Evolutionary conservation across 768 basidiomycete genomes (phyloP).

Genomic region (Pisolithus sp.): DNA sequence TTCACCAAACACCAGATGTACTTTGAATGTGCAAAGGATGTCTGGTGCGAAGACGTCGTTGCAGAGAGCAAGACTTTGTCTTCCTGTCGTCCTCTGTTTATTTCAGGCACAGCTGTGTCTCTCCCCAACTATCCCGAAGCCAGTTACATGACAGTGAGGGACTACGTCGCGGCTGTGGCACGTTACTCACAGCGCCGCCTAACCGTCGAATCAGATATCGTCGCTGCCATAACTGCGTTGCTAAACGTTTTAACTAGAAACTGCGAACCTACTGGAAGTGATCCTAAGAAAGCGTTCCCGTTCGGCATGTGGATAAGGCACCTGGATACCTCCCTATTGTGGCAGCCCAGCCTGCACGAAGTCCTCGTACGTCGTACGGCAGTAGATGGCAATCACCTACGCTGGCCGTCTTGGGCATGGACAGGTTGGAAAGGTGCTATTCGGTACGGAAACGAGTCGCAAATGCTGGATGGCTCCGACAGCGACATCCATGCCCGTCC

Average conservation of each 20-base stretch:
- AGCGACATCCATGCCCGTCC: constrained; percentile 5
- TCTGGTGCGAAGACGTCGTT: not conserved
- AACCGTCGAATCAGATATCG: constrained; percentile 11
- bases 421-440: constrained; percentile 20
- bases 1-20: constrained; percentile 17
- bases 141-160: not conserved
- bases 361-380: constrained; percentile 6
- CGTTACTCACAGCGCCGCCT: constrained; percentile 10
- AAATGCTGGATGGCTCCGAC: not conserved
- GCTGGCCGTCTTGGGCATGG: constrained; percentile 23
- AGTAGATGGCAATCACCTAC: not conserved
- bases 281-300: constrained; percentile 4
- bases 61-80: not conserved
- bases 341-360: constrained; percentile 15
- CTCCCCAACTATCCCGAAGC: not conserved
- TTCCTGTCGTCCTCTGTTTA: not conserved
- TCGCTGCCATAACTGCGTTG: constrained; percentile 7
- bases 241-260: constrained; percentile 1
- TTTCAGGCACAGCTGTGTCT: not conserved
- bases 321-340: constrained; percentile 13
- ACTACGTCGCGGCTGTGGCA: constrained; percentile 3
- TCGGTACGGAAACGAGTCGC: constrained; percentile 1
- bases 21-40: constrained; percentile 9
- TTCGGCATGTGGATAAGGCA: constrained; percentile 9
- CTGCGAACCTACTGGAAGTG: not conserved